Base-by-base conservation (phyloP, 306 rosid genomes). In the Rosa persica region DNA sequence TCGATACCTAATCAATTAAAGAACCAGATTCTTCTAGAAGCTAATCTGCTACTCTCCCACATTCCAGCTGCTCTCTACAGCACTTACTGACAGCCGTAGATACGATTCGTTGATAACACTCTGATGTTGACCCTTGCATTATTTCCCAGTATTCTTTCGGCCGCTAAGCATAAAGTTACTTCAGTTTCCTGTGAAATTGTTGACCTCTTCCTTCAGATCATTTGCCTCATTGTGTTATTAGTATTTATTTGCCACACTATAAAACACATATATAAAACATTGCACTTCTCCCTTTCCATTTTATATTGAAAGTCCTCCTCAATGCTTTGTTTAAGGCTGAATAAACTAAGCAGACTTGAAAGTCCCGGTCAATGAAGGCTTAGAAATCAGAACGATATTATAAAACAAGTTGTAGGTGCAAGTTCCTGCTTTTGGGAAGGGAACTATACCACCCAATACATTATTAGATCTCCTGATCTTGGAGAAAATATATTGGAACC, bases 11-110 rank as follows among this genome's bases (percentile, higher is more conserved):
- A 52, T 19, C 5, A 52, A 12, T 34, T 51, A 2, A n/a, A 7
- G 54, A 38, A 30, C 12, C 34, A 17, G 16, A 80, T 83, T 73
- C 82, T 76, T 84, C 87, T 58, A 67, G 82, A 80, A n/a, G 30
- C 42, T 67, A 9, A 17, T 79, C 73, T 30, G 17, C 30, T 76
- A 20, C 75, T 13, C 70, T 51, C 54, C n/a, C n/a, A 25, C 64
- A 49, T 39, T 6, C 42, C 70, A 52, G 13, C 65, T 10, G 48
- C 34, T 43, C 47, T 12, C 62, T 75, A 1, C 25, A 25, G 2
- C 19, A 74, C 51, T 42, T 5, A 23, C 55, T 39, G 4, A 42
- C 44, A 74, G 25, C 69, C 69, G 69, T 58, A 1, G 69, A 42
- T 74, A 15, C 11, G 5, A 22, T 15, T 51, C 19, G 23, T 5